phyloP scores from a whole-genome alignment of 495 filamentous ascomycete species.

The Tetracladium setigerum region DNA sequence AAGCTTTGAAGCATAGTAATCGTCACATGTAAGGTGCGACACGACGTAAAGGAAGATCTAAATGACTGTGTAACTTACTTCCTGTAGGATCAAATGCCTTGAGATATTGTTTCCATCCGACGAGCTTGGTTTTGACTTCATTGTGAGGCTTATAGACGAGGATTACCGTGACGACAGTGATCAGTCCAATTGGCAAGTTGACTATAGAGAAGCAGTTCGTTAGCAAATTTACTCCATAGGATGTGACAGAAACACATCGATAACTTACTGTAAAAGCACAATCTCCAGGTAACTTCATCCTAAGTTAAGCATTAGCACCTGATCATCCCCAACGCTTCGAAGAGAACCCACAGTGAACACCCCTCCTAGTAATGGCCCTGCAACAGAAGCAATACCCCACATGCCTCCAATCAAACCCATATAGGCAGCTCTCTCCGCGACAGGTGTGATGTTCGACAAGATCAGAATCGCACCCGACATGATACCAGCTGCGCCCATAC shows the following conservation, averaged over 20 bases:
- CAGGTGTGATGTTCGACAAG: constrained; percentile 6
- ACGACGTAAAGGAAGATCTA: constrained; percentile 32
- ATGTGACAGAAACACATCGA: constrained; percentile 19
- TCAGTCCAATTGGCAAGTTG: constrained; percentile 53
- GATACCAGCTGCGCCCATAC: constrained; percentile 39
- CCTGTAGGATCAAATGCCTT: not conserved
- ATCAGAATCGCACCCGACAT: constrained; percentile 38
- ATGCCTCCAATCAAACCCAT: constrained; percentile 40
- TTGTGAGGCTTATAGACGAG: constrained; percentile 39
- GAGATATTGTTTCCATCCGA: not conserved
- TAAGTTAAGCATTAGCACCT: constrained; percentile 16
- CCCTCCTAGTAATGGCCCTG: constrained; percentile 47
- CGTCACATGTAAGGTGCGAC: no score
- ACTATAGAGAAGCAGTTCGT: constrained; percentile 49
- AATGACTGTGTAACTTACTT: constrained; percentile 22
- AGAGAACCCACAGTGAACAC: constrained; percentile 31
- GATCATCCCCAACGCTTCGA: not conserved
- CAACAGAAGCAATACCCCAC: constrained; percentile 73
- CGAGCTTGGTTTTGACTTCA: not conserved
- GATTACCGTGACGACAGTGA: constrained; percentile 40
- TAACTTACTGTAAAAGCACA: constrained; percentile 28
- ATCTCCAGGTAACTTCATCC: constrained; percentile 17
- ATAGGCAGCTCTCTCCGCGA: constrained; percentile 26
- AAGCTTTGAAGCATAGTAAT: no score
- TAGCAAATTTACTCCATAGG: no score